Percentiles rank a stretch among this genome's conserved stretches.
Conservation (phyloP, 495 filamentous ascomycete species). For the Talaromyces nanjingensis region DNA sequence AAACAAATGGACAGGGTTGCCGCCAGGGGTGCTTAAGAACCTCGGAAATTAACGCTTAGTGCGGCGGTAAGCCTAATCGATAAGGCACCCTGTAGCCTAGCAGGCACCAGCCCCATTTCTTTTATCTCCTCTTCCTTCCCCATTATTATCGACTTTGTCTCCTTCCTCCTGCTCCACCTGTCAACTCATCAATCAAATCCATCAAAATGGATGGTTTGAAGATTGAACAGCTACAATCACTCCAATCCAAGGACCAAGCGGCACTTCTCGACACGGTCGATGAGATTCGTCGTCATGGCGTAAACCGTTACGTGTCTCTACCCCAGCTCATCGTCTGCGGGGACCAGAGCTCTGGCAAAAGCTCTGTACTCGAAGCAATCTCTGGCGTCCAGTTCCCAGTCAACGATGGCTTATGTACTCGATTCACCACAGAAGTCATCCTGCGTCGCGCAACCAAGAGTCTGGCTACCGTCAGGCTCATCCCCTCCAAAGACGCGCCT, state of each 20-base stretch:
- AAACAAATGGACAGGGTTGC: background rate
- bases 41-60: no score
- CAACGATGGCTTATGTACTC: slow-evolving; percentile 29
- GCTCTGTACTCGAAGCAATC: slow-evolving; percentile 40
- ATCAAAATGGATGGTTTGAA: slow-evolving; percentile 9
- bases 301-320: slow-evolving; percentile 48
- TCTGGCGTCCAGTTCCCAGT: slow-evolving; percentile 32
- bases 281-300: slow-evolving; percentile 43
- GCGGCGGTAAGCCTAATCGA: background rate
- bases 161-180: background rate
- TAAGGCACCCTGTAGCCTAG: background rate
- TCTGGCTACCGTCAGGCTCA: slow-evolving; percentile 14
- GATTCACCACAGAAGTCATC: slow-evolving; percentile 30
- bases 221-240: background rate
- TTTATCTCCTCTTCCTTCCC: background rate
- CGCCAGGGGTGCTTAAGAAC: background rate
- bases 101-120: background rate
- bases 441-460: slow-evolving; percentile 33
- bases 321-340: slow-evolving; percentile 65
- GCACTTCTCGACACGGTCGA: slow-evolving; percentile 43
- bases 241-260: slow-evolving; percentile 10
- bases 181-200: background rate
- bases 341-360: slow-evolving; percentile 44
- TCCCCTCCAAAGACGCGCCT: background rate
- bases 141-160: background rate